Base-by-base conservation (phyloP, 768 basidiomycete genomes). In the Rhodotorula babjevae region DNA sequence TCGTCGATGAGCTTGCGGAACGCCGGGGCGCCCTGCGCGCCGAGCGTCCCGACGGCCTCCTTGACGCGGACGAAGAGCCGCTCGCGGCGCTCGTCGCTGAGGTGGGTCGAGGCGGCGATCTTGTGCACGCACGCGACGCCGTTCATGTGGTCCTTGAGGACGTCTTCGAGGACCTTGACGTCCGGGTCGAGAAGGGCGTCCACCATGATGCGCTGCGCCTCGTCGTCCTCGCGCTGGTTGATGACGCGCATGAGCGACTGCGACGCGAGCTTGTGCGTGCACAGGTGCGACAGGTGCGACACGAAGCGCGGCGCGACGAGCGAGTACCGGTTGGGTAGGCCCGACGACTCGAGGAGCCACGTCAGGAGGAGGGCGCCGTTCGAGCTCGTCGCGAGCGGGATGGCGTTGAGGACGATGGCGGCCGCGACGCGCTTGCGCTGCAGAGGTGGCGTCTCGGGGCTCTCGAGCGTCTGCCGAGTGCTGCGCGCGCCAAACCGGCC, bases 401-500 rank as follows among this genome's bases (percentile, higher is more conserved):
- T 96, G 12, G 94, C 95, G 83, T 99, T 98, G 77, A 98, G 85
- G 73, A 98, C 91, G 81, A 99, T 84, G 29, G 94, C 90, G 16
- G 92, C 91, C 18, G 93, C 93, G 76, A 97, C 89, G 47, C 94
- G 92, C 80, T 95, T 93, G 82, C 93, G 91, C 80, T 98, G 94
- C 79, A 88, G 92, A 69, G 90, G 75, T 33, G 86, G 92, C 57
- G 95, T 90, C 78, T 90, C 87, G 47, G 90, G 87, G 80, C 88
- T 93, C 81, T 98, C 96, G 29, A 98, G 85, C 80, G 94, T 96
- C 19, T 96, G 94, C 74, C 95, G 87, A 90, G 98, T 95, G 79
- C 93, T 94, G 61, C 96, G 89, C 59, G 96, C 96, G 65, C 96
- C 96, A 78, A 96, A 99, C 47, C 96, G 88, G 33, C 95, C 95